A percentile compares a stretch with the other conserved stretches of the same genome.
Evolutionary conservation across 768 basidiomycete species (phyloP).

Genomic region (Mycena haematopus): DNA sequence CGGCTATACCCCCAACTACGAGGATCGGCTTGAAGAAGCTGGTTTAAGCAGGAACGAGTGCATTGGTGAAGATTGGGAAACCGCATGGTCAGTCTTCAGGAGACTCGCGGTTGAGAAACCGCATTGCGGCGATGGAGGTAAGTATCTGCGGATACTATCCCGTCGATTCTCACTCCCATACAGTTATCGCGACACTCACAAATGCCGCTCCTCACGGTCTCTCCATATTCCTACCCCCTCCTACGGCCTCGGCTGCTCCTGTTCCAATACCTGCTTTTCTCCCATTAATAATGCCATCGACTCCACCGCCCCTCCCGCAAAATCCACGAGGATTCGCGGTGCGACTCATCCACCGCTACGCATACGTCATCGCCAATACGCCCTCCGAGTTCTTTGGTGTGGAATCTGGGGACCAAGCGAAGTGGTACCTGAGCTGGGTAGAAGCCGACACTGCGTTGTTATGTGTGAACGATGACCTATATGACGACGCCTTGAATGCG

Average conservation of each 20-base stretch:
- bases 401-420: slow-evolving; percentile 11
- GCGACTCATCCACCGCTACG: slow-evolving; percentile 41
- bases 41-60: slow-evolving; percentile 22
- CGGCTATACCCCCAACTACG: slow-evolving; percentile 24
- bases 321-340: slow-evolving; percentile 38
- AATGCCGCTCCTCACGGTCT: slow-evolving; percentile 25
- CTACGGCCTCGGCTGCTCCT: slow-evolving; percentile 20
- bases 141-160: not conserved
- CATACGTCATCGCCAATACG: slow-evolving; percentile 39
- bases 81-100: slow-evolving; percentile 28
- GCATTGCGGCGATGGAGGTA: slow-evolving; percentile 30
- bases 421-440: slow-evolving; percentile 29
- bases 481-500: slow-evolving; percentile 17
- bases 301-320: slow-evolving; percentile 22
- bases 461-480: slow-evolving; percentile 43
- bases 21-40: slow-evolving; percentile 7
- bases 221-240: slow-evolving; percentile 23
- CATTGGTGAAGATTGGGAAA: slow-evolving; percentile 18
- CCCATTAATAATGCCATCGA: slow-evolving; percentile 26
- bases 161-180: not conserved
- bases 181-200: slow-evolving; percentile 25
- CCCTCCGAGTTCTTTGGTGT: slow-evolving; percentile 32
- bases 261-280: slow-evolving; percentile 28
- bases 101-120: slow-evolving; percentile 22
- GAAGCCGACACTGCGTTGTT: slow-evolving; percentile 36